These are phyloP conservation scores for Ogataea chonburiensis DNA, from an alignment of 805 yeast genomes.

Conservation along the genomic window DNA sequence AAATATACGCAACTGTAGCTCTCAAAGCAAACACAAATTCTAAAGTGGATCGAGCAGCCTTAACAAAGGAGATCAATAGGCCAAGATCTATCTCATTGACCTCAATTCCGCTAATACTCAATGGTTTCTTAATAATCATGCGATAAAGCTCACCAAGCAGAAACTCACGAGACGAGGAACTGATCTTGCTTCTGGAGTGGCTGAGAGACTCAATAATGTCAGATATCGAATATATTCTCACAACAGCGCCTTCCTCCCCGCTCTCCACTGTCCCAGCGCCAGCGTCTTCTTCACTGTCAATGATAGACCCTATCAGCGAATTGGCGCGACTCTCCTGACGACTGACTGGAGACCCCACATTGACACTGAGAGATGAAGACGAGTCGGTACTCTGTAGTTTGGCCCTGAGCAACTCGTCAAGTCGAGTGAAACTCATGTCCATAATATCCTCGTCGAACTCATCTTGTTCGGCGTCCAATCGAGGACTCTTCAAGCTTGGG, in stretches of 20 bases:
- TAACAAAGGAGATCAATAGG: conserved; percentile 37
- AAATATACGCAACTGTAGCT: conserved; percentile 41
- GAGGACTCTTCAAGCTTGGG: conserved; percentile 15
- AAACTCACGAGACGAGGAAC: conserved; percentile 47
- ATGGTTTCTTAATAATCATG: conserved; percentile 43
- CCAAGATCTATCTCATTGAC: conserved; percentile 40
- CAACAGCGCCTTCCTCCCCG: conserved; percentile 13
- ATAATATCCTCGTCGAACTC: conserved; percentile 24
- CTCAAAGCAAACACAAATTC: conserved; percentile 44
- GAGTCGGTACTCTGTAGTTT: conserved; percentile 14
- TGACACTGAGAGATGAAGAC: conserved; percentile 1
- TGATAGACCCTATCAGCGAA: conserved; percentile 26
- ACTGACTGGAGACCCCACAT: conserved; percentile 8
- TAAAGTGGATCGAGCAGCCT: conserved; percentile 21
- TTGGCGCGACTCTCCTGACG: conserved; percentile 30
- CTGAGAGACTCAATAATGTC: conserved; percentile 46
- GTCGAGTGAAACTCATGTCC: conserved; percentile 20
- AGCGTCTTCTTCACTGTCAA: conserved; percentile 15
- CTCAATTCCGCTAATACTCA: conserved; percentile 20
- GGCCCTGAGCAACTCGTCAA: conserved; percentile 24
- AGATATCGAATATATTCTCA: conserved; percentile 35
- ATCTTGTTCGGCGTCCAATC: conserved; percentile 15
- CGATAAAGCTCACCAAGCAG: conserved; percentile 51
- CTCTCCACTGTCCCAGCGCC: conserved; percentile 8
- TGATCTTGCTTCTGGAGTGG: conserved; percentile 43